These are phyloP conservation scores for Penicillium alfredii DNA, from an alignment of 495 filamentous ascomycete genomes.

Conservation along the genomic window DNA sequence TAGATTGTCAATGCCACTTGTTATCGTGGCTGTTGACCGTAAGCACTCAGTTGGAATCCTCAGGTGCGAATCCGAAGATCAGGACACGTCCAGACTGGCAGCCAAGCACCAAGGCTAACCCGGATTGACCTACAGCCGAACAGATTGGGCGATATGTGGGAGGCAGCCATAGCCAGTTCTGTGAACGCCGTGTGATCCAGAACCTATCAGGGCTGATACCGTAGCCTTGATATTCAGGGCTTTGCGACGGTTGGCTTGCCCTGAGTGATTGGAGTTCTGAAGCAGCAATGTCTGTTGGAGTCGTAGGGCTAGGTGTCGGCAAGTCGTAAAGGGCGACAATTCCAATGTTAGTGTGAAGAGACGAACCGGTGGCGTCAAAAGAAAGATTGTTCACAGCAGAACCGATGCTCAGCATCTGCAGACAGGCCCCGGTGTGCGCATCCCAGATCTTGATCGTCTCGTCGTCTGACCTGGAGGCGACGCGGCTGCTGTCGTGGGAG, in stretches of 20 bases:
- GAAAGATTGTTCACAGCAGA: background rate
- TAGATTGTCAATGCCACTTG: no score
- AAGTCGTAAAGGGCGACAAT: conserved; percentile 1
- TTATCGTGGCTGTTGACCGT: no score
- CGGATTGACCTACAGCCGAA: background rate
- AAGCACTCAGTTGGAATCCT: conserved; percentile 1
- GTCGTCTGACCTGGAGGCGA: conserved; percentile 28
- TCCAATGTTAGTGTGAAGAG: conserved; percentile 1
- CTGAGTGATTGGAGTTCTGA: background rate
- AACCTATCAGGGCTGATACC: conserved; percentile 9
- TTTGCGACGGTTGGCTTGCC: background rate
- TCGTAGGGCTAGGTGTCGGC: background rate
- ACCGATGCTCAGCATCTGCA: conserved; percentile 8
- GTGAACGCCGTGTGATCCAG: conserved; percentile 19
- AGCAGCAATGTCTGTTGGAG: background rate
- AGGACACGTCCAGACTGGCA: conserved; percentile 1
- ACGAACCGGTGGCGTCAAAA: background rate
- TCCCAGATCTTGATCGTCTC: conserved; percentile 29
- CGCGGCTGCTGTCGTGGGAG: conserved; percentile 27
- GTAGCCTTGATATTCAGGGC: conserved; percentile 2
- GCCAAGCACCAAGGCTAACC: conserved; percentile 1
- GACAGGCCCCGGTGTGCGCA: conserved; percentile 10
- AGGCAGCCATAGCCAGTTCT: conserved; percentile 19
- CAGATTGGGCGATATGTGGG: conserved; percentile 14
- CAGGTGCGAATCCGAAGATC: conserved; percentile 1